A percentile compares a stretch with the other conserved stretches of the same genome.
phyloP scores from a whole-genome alignment of 2,329 filamentous ascomycete species.

The Trichoderma hamatum region DNA sequence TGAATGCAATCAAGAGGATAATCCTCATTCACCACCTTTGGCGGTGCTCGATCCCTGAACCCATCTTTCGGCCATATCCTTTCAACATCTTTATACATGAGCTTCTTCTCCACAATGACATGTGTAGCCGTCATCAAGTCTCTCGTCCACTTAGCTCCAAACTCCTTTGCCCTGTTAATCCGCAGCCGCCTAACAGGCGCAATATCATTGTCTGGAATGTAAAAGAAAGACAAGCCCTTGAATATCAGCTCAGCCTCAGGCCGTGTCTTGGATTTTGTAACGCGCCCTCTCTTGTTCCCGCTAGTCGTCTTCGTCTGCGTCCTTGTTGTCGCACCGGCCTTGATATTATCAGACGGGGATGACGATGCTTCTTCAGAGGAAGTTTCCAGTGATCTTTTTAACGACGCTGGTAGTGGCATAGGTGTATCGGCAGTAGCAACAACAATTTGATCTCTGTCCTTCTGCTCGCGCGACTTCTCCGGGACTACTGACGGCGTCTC shows the following conservation, averaged over 20 bases:
- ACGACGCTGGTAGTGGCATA: background rate
- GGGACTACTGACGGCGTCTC: constrained; percentile 9
- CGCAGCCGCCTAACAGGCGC: constrained; percentile 67
- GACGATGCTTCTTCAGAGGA: background rate
- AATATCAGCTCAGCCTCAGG: constrained; percentile 62
- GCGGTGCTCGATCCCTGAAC: constrained; percentile 31
- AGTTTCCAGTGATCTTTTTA: background rate
- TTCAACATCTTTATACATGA: constrained; percentile 67
- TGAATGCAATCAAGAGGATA: constrained; percentile 71
- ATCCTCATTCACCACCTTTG: constrained; percentile 65
- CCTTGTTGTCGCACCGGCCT: constrained; percentile 26
- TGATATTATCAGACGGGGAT: constrained; percentile 18
- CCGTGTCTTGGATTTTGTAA: constrained; percentile 46
- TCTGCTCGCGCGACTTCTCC: background rate
- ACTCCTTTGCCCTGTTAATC: constrained; percentile 74
- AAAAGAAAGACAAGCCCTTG: constrained; percentile 66
- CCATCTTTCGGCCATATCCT: constrained; percentile 42
- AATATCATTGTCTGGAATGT: constrained; percentile 79
- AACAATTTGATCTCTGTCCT: background rate
- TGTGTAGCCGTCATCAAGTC: constrained; percentile 68
- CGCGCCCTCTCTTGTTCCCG: constrained; percentile 49
- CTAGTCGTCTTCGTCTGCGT: constrained; percentile 32
- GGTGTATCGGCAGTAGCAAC: constrained; percentile 2
- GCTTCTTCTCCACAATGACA: constrained; percentile 72
- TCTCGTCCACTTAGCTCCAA: constrained; percentile 73